Conservation (phyloP, 202 grass and related monocot species). For the Cymbopogon flexuosus region DNA sequence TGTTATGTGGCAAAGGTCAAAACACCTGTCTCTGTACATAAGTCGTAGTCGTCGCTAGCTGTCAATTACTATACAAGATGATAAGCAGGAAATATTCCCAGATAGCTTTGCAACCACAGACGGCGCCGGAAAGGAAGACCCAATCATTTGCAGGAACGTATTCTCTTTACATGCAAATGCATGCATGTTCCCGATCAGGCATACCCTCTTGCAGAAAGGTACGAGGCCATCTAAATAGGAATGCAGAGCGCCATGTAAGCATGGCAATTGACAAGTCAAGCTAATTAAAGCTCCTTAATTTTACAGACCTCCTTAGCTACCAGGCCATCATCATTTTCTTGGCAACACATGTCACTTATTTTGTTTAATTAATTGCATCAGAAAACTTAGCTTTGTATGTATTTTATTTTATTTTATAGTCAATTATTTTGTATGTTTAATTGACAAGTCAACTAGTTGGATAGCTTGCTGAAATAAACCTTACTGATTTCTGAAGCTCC, state of each 20-base stretch:
- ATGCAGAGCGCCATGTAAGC: background rate
- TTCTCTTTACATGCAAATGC: conserved; percentile 9
- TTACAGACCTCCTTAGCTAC: too few species aligned
- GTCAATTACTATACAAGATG: background rate
- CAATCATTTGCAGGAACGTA: conserved; percentile 21
- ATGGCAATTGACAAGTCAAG: background rate
- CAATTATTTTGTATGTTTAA: too few species aligned
- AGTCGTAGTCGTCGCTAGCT: background rate
- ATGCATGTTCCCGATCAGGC: background rate
- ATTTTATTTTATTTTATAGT: too few species aligned
- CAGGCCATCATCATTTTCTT: too few species aligned
- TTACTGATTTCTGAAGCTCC: too few species aligned
- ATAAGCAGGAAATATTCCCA: conserved; percentile 8
- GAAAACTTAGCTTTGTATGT: too few species aligned
- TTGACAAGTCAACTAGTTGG: too few species aligned
- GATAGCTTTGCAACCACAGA: background rate
- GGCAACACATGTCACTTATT: too few species aligned
- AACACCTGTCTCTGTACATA: background rate
- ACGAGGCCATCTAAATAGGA: background rate
- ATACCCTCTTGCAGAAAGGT: background rate
- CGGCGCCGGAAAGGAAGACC: background rate
- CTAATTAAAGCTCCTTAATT: too few species aligned
- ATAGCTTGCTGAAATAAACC: too few species aligned
- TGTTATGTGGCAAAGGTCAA: background rate
- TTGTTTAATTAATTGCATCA: too few species aligned